A percentile compares a stretch with the other conserved stretches of the same genome.
These are phyloP conservation scores for Pichia pseudocactophila DNA, from an alignment of 805 yeast species.

Conservation along the genomic window DNA sequence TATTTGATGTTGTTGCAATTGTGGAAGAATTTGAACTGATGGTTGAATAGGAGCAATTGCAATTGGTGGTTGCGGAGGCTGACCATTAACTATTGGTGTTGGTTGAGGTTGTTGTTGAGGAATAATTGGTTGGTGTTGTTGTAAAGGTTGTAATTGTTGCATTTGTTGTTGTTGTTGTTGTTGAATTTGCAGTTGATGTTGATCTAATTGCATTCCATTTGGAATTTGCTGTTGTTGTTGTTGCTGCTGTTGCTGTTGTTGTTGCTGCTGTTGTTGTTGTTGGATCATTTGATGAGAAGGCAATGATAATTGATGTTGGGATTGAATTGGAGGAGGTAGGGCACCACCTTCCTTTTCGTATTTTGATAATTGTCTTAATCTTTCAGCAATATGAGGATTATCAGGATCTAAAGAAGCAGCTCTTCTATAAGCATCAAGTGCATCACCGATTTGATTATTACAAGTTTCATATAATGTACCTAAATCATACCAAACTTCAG, in stretches of 20 bases:
- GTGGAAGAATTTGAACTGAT: background rate
- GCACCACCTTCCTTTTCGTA: conserved; percentile 62
- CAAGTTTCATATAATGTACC: conserved; percentile 97
- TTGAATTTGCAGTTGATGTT: conserved; percentile 7
- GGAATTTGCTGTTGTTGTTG: conserved; percentile 24
- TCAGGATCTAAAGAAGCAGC: conserved; percentile 94
- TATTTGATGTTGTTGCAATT: background rate
- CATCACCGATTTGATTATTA: conserved; percentile 90
- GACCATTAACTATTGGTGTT: too few species aligned
- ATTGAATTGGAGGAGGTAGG: conserved; percentile 44
- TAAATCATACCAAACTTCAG: conserved; percentile 97
- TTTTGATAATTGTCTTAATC: conserved; percentile 76
- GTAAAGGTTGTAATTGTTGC: conserved; percentile 6
- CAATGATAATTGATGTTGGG: conserved; percentile 44
- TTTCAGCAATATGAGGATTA: conserved; percentile 87
- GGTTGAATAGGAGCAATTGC: too few species aligned
- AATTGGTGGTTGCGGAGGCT: too few species aligned
- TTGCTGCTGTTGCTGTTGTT: conserved; percentile 26
- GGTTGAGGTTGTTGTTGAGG: conserved; percentile 1
- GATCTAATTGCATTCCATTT: conserved; percentile 18
- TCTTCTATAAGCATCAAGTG: conserved; percentile 92
- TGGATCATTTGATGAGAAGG: conserved; percentile 32
- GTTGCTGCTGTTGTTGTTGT: conserved; percentile 27
- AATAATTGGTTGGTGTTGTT: conserved; percentile 3
- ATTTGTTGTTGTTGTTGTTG: conserved; percentile 5